These are phyloP conservation scores for Vigna mungo DNA, from an alignment of 306 rosid species.

Conservation along the genomic window DNA sequence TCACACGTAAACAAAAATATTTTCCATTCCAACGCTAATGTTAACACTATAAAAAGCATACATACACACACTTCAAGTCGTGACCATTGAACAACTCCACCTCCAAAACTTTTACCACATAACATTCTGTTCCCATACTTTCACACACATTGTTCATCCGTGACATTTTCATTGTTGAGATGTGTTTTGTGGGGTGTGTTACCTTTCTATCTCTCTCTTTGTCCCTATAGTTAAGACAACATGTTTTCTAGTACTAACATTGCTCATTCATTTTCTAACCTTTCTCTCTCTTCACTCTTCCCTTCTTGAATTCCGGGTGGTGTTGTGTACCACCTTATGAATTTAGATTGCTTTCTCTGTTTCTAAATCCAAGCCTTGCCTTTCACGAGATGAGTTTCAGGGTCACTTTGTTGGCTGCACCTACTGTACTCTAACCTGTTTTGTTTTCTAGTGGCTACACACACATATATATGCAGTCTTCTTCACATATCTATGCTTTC, in stretches of 20 bases:
- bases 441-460: constrained; percentile 3
- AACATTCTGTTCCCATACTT: neutral
- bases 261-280: neutral
- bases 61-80: neutral
- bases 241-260: neutral
- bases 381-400: constrained; percentile 59
- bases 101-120: neutral
- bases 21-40: no score
- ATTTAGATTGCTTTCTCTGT: constrained; percentile 1
- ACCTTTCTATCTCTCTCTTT: neutral
- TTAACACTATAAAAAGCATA: neutral
- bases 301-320: neutral
- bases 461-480: neutral
- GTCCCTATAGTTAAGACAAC: neutral
- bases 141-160: constrained; percentile 14
- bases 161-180: constrained; percentile 24
- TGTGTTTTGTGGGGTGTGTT: neutral
- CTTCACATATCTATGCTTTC: constrained; percentile 10
- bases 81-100: neutral
- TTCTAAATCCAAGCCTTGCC: constrained; percentile 45
- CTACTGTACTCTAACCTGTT: constrained; percentile 29
- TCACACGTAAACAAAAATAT: no score
- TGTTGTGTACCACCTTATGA: neutral
- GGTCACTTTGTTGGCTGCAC: neutral
- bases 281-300: neutral